Evolutionary conservation across 495 filamentous ascomycete genomes (phyloP), one percentile per base, ranked within the genome.

Genomic region (Talaromyces thailandensis): DNA sequence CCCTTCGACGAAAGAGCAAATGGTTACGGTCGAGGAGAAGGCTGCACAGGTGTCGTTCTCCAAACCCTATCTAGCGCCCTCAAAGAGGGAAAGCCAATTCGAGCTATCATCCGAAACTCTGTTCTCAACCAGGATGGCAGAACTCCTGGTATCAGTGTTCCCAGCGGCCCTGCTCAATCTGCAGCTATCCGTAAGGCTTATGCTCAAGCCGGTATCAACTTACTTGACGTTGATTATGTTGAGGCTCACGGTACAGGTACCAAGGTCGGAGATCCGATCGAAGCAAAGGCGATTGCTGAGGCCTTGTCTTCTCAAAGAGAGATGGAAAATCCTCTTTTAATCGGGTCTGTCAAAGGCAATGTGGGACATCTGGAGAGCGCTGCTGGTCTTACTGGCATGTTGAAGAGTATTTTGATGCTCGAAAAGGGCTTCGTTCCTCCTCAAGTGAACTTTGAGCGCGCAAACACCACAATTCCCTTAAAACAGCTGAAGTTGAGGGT

Each of bases 241-340:
- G 75, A 77, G 65, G 65, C 68, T 2, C 76, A 77, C 57, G 70
- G 70, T 29, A 72, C 68, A 0, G 86, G 84, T 16, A 89, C 86
- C 2, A 67, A 70, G 1, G 72, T 75, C 5, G 86, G 86, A 14
- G 87, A 88, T 66, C 84, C 85, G 0, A 82, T 81, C 2, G 86
- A 89, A 64, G 70, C 77, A 0, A 75, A 67, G 3, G 85, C 84
- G 7, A 81, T 85, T 63, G 79, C 77, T 58, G 73, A 72, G 37
- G 80, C 75, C 6, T 72, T 86, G 37, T 72, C 68, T 2, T 32
- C 63, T 24, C 55, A 48, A 9, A 64, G 69, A 26, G 57, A 63
- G 11, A 12, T 56, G 2, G 57, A 60, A 3, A 62, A 73, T 56
- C 67, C 67, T 62, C 66, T 73, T 26, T 70, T 68, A 21, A 64